Evolutionary conservation across 2,329 filamentous ascomycete genomes (phyloP).

Genomic region (Claviceps digitariae): DNA sequence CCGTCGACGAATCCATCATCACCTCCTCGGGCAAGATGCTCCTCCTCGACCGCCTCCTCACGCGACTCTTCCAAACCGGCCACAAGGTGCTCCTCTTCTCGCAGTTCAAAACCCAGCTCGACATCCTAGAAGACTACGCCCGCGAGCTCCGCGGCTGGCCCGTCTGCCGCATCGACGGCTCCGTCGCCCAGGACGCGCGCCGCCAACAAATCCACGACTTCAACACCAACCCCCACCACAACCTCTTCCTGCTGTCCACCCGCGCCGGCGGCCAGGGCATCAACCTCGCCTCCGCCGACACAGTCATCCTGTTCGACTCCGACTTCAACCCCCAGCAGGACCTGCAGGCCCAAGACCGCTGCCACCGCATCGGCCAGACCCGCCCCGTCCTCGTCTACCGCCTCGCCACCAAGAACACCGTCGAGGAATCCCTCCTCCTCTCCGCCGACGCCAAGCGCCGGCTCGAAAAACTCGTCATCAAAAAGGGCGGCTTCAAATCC

Average conservation of each 20-base stretch:
- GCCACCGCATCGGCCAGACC: conserved; percentile 88
- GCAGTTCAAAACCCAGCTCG: conserved; percentile 88
- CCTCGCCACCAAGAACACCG: conserved; percentile 81
- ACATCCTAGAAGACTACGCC: conserved; percentile 82
- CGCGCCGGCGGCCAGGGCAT: conserved; percentile 90
- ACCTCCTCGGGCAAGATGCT: conserved; percentile 93
- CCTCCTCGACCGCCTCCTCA: conserved; percentile 74
- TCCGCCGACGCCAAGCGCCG: conserved; percentile 85
- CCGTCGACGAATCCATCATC: conserved; percentile 67
- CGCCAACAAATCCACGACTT: conserved; percentile 60
- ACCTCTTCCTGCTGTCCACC: conserved; percentile 78
- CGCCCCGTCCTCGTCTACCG: conserved; percentile 87
- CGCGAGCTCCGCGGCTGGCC: conserved; percentile 61
- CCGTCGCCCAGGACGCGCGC: conserved; percentile 61
- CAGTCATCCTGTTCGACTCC: conserved; percentile 77
- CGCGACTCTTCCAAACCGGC: conserved; percentile 54
- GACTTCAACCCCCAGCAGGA: conserved; percentile 97
- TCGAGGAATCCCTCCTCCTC: conserved; percentile 76
- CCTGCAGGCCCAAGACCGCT: conserved; percentile 88
- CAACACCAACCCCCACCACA: conserved; percentile 50
- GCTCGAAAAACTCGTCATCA: conserved; percentile 88
- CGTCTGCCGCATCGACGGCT: conserved; percentile 82
- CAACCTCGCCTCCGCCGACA: conserved; percentile 83
- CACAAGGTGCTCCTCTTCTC: conserved; percentile 96
- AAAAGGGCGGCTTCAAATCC: conserved; percentile 72